A percentile compares a stretch with the other conserved stretches of the same genome.
Evolutionary conservation across 2,329 filamentous ascomycete species (phyloP).

Genomic region (Stachybotrys chlorohalonatus): DNA sequence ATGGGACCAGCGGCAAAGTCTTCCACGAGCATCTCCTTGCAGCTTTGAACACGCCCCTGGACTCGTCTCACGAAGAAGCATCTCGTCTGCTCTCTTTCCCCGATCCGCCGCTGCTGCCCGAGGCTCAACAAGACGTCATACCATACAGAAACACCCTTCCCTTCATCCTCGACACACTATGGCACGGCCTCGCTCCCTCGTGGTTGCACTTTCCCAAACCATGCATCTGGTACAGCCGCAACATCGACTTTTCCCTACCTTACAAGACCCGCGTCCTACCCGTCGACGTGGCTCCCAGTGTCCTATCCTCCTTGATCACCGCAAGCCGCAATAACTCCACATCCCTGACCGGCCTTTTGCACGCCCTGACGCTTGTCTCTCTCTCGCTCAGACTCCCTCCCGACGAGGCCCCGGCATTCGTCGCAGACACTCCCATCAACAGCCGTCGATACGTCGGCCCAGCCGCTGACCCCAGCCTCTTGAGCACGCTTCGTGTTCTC

Average conservation of each 20-base stretch:
- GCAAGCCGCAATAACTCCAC: conserved; percentile 29
- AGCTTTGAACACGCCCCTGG: conserved; percentile 24
- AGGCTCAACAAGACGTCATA: conserved; percentile 31
- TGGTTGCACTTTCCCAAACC: conserved; percentile 22
- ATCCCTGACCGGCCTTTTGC: conserved; percentile 40
- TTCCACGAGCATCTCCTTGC: conserved; percentile 40
- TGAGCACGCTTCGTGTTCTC: conserved; percentile 26
- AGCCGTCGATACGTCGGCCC: conserved; percentile 28
- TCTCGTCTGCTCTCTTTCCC: conserved; percentile 21
- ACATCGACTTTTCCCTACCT: conserved; percentile 24
- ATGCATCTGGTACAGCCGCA: conserved; percentile 27
- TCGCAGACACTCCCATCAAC: conserved; percentile 31
- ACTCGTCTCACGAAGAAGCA: background rate
- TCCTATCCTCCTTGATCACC: conserved; percentile 21
- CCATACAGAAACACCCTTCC: conserved; percentile 26
- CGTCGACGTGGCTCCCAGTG: conserved; percentile 21
- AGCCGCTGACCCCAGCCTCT: conserved; percentile 15
- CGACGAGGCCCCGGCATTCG: conserved; percentile 22
- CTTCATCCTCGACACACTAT: conserved; percentile 32
- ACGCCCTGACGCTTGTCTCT: conserved; percentile 33
- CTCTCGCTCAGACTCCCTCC: conserved; percentile 27
- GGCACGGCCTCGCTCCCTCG: conserved; percentile 27
- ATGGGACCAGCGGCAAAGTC: conserved; percentile 37
- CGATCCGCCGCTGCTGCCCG: conserved; percentile 20
- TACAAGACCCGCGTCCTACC: conserved; percentile 25